Evolutionary conservation across 2,329 filamentous ascomycete genomes (phyloP).

Genomic region (Aureobasidium mangrovei): DNA sequence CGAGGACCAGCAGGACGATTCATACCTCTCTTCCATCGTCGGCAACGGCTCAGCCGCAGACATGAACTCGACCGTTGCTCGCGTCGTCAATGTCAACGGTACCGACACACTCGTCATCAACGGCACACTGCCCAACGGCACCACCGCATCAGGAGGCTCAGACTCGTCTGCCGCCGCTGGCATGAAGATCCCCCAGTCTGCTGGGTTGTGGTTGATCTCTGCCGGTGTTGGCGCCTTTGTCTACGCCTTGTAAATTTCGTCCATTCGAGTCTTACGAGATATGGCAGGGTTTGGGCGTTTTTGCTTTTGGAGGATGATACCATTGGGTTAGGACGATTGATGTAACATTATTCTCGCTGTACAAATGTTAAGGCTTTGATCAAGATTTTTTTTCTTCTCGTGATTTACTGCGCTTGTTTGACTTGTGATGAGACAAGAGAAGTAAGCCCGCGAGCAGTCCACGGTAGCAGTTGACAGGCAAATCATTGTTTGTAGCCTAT

Average conservation of each 20-base stretch:
- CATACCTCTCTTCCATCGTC: constrained; percentile 54
- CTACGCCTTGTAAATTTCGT: constrained; percentile 22
- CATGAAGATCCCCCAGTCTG: constrained; percentile 22
- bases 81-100: constrained; percentile 54
- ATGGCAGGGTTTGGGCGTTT: constrained; percentile 6
- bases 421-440: too few relatives aligned
- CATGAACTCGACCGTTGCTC: constrained; percentile 55
- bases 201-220: constrained; percentile 33
- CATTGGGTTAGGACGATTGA: constrained; percentile 2
- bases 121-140: constrained; percentile 55
- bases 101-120: constrained; percentile 60
- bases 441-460: too few relatives aligned
- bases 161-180: constrained; percentile 11
- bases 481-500: too few relatives aligned
- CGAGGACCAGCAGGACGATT: constrained; percentile 55
- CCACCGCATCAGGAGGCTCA: constrained; percentile 33
- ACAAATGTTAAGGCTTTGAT: background rate
- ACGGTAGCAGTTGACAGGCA: too few relatives aligned
- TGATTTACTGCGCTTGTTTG: background rate
- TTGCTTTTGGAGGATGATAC: background rate
- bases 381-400: background rate
- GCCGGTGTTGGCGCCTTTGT: constrained; percentile 31
- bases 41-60: constrained; percentile 51
- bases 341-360: background rate
- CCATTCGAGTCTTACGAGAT: background rate